These are phyloP conservation scores for Pulveroboletus sp. DNA, from an alignment of 768 basidiomycete species.

Conservation along the genomic window DNA sequence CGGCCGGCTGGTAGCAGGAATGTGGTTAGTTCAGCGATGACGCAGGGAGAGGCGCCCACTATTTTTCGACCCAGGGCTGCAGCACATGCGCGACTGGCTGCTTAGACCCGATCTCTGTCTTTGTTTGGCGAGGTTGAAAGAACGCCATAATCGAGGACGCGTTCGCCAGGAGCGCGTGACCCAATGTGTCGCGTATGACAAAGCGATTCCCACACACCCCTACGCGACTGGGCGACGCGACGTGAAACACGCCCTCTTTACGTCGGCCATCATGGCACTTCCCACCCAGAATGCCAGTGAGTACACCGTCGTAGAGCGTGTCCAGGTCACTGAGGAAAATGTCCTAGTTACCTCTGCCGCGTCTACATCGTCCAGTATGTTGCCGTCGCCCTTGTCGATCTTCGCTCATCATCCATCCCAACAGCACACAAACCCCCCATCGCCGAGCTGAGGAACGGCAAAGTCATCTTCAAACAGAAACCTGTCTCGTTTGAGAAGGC, in stretches of 20 bases:
- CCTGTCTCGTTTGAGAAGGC: slow-evolving; percentile 68
- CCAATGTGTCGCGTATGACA: slow-evolving; percentile 36
- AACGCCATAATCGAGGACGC: slow-evolving; percentile 52
- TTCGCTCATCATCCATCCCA: slow-evolving; percentile 15
- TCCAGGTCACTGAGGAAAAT: not conserved
- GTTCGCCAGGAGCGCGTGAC: slow-evolving; percentile 53
- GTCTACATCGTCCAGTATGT: slow-evolving; percentile 17
- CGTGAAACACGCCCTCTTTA: slow-evolving; percentile 9
- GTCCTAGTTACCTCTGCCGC: slow-evolving; percentile 12
- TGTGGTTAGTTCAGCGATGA: not conserved
- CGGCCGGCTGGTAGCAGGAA: slow-evolving; percentile 62
- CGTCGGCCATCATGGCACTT: slow-evolving; percentile 20
- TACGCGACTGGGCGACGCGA: slow-evolving; percentile 24
- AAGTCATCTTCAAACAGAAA: slow-evolving; percentile 74
- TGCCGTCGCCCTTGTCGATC: not conserved
- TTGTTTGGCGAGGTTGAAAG: slow-evolving; percentile 49
- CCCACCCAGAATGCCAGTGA: slow-evolving; percentile 14
- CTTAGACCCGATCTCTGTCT: slow-evolving; percentile 37
- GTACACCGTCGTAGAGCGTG: slow-evolving; percentile 13
- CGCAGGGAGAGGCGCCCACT: slow-evolving; percentile 49
- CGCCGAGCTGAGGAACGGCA: slow-evolving; percentile 73
- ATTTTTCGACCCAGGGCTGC: slow-evolving; percentile 99
- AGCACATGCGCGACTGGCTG: slow-evolving; percentile 51
- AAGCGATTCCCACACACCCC: slow-evolving; percentile 29
- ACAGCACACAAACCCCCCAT: slow-evolving; percentile 41